Base-by-base conservation (phyloP, 306 rosid species). In the Vigna reflexopilosa region DNA sequence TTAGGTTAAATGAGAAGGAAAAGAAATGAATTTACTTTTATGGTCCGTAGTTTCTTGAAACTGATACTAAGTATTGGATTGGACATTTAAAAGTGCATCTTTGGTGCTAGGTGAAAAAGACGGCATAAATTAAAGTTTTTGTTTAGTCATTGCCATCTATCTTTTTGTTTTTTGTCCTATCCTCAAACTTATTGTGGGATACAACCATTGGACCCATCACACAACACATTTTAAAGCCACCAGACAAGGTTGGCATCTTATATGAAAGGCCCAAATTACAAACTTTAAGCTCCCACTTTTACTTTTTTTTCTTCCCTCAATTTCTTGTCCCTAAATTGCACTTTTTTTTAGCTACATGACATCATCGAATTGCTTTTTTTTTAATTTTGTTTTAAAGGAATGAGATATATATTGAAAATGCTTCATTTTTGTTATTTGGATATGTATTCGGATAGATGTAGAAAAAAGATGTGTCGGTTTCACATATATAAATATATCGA, bases 151-250 rank as follows among this genome's bases (percentile, higher is more conserved):
- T 47, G 73, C 73, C 24, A 47, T 48, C 73, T 24, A 47, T 68
- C 57, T 68, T 68, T 67, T 15, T 20, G 36, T 67, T 67, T 67
- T 12, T 66, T 66, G 24, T 45, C 72, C 55, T 44, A 13, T 45
- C 6, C 32, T 20, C 55, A 44, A 66, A 22, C 47, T 28, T 13
- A 50, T 28, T 50, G 59, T 70, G 75, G 61, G 61, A 48, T 70
- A 70, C 61, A 70, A 70, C 45, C 75, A n/a, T 49, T 49, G 45
- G 61, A 50, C 47, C 75, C 75, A 70, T 70, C 57, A 14, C 5
- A 24, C 7, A 47, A 68, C 73, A 24, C 16, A 2, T 11, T 44
- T 61, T 14, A 44, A 44, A 34, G 9, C 15, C 38, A 45, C 54
- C 17, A 42, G 34, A 11, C 38, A 2, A 26, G 13, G 26, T 36